These are phyloP conservation scores for Rheum nobile DNA, from an alignment of 148 eudicot genomes.

Conservation along the genomic window DNA sequence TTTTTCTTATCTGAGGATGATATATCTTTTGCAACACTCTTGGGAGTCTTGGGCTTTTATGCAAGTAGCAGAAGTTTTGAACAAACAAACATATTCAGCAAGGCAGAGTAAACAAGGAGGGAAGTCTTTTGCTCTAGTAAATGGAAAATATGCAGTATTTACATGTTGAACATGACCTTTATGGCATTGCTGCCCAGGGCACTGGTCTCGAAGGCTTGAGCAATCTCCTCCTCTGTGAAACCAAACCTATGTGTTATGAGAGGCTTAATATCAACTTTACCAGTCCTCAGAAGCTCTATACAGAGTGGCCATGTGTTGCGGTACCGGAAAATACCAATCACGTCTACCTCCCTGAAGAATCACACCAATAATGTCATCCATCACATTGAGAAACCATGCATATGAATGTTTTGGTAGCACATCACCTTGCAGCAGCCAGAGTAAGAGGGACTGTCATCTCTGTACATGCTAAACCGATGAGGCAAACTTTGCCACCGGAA, in stretches of 20 bases:
- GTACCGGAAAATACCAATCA: neutral
- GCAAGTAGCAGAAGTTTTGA: too few species aligned
- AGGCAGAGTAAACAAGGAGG: too few species aligned
- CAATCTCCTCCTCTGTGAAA: conserved; percentile 71
- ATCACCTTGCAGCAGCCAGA: conserved; percentile 82
- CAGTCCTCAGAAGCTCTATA: conserved; percentile 63
- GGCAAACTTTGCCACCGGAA: conserved; percentile 81
- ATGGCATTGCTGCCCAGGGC: conserved; percentile 75
- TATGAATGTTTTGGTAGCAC: too few species aligned
- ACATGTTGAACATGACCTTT: conserved; percentile 62
- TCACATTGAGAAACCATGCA: too few species aligned
- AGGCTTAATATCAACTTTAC: conserved; percentile 86
- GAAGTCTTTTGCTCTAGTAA: too few species aligned
- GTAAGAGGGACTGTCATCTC: conserved; percentile 83
- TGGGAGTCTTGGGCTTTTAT: too few species aligned
- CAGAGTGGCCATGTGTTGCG: conserved; percentile 16
- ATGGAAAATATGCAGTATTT: neutral
- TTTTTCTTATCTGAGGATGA: neutral
- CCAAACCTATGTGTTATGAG: conserved; percentile 80
- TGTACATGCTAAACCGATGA: conserved; percentile 76
- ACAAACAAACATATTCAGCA: too few species aligned
- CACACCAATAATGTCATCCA: too few species aligned
- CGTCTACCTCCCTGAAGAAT: neutral
- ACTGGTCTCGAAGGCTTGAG: conserved; percentile 80
- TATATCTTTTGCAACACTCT: too few species aligned